Evolutionary conservation across 2,329 filamentous ascomycete species (phyloP), one percentile per base, ranked within the genome.

Genomic region (Fusarium citri): DNA sequence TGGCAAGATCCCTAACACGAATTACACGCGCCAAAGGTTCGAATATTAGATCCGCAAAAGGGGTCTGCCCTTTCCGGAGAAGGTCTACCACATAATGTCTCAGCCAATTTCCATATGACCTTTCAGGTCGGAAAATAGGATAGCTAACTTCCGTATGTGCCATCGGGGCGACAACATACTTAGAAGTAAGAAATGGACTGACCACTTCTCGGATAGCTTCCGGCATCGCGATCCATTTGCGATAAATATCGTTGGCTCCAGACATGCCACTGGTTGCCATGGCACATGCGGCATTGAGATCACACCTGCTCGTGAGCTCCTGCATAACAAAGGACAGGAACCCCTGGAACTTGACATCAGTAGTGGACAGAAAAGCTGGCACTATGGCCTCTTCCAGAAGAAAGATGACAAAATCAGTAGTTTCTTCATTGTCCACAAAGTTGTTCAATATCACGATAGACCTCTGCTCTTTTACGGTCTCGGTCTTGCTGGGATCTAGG

Each of bases 241-340:
- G 84, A 75, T 91, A 92, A 26, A 91, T 86, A 5, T 87, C 84
- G 50, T 86, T 87, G 14, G 85, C 84, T 28, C 89, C 87, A 5
- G 78, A 22, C 60, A 75, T 76, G 7, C 78, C 78, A 1, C 79
- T 78, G 6, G 81, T 80, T 40, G 81, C 78, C 77, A 80, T 79
- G 30, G 78, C 78, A 54, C 83, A 85, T 1, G 86, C 88, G 14
- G 86, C 83, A 62, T 85, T 89, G 75, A 98, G 90, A 28, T 92
- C 90, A 75, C 92, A 93, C 71, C 91, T 89, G 46, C 91, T 90
- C 6, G 98, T 86, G 42, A 98, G 86, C 74, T 97, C 92, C 79
- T 99, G 96, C 90, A 99, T 98, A 3, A 92, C 93, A 79, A 92
- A 99, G 2, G 95, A 95, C 20, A 99, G 85, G 76, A 97, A 97